These are phyloP conservation scores for Gossypium longicalyx DNA, from an alignment of 345 rosid species.

Conservation along the genomic window DNA sequence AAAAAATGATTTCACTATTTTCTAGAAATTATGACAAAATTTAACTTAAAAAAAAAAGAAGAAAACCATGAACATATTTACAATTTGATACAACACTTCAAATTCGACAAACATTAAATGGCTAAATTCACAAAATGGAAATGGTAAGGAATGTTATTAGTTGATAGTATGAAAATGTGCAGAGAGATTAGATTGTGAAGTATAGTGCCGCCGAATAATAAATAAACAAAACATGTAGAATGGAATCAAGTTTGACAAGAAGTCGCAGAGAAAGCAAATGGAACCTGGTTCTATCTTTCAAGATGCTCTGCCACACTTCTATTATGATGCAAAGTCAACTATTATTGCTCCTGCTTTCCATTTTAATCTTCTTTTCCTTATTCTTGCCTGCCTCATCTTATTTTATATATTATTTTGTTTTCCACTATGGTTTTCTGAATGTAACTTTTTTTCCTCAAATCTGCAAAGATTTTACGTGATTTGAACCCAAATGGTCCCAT, in stretches of 20 bases:
- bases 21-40: too few species aligned
- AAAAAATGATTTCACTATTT: too few species aligned
- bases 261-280: conserved; percentile 17
- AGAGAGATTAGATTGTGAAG: background rate
- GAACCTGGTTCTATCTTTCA: conserved; percentile 41
- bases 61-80: too few species aligned
- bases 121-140: too few species aligned
- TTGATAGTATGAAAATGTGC: background rate
- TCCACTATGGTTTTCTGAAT: background rate
- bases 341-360: background rate
- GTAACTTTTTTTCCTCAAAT: background rate
- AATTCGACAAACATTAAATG: too few species aligned
- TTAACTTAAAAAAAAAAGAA: too few species aligned
- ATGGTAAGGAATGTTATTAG: background rate
- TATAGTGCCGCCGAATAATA: conserved; percentile 16
- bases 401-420: background rate
- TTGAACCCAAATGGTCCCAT: conserved; percentile 7
- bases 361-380: background rate
- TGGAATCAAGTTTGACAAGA: conserved; percentile 23
- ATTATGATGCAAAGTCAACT: conserved; percentile 24
- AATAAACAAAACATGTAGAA: conserved; percentile 11
- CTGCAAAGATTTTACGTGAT: background rate
- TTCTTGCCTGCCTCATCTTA: background rate
- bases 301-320: too few species aligned
- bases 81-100: too few species aligned